These are phyloP conservation scores for Ceratocystis colombiana DNA, from an alignment of 2,329 filamentous ascomycete species.

Conservation along the genomic window DNA sequence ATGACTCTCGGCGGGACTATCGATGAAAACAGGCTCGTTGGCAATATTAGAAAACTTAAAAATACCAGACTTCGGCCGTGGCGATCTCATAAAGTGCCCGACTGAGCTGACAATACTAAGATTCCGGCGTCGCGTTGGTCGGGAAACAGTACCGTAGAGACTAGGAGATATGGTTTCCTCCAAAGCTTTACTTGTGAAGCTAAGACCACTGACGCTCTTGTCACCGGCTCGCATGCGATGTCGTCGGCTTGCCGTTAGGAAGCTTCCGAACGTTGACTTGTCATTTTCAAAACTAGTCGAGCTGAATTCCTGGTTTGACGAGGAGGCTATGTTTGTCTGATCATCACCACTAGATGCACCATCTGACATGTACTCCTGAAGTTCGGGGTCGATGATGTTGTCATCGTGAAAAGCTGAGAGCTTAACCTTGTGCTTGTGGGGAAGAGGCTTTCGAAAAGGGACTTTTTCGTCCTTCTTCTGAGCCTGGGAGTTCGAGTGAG, in stretches of 20 bases:
- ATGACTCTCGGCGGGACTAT: constrained; percentile 20
- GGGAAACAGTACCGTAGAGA: constrained; percentile 14
- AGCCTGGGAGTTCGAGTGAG: not conserved
- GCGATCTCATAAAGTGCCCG: constrained; percentile 58
- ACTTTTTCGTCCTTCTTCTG: constrained; percentile 23
- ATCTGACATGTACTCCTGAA: constrained; percentile 92
- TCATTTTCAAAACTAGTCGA: constrained; percentile 55
- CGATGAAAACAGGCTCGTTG: constrained; percentile 36
- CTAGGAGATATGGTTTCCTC: constrained; percentile 50
- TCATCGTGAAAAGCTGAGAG: constrained; percentile 94
- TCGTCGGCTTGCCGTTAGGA: constrained; percentile 63
- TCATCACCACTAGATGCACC: constrained; percentile 80
- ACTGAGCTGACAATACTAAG: constrained; percentile 71
- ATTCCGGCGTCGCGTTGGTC: constrained; percentile 55
- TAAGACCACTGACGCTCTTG: constrained; percentile 62
- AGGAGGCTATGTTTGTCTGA: constrained; percentile 73
- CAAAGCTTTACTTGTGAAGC: constrained; percentile 56
- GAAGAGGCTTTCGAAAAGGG: constrained; percentile 44
- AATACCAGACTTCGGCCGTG: constrained; percentile 50
- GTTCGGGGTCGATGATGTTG: constrained; percentile 94
- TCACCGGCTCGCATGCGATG: constrained; percentile 63
- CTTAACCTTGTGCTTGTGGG: constrained; percentile 58
- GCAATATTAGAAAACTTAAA: constrained; percentile 48
- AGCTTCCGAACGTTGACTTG: constrained; percentile 63
- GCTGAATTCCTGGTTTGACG: constrained; percentile 31